Base-by-base conservation (phyloP, 768 basidiomycete species). In the Amanita polypyramis region DNA sequence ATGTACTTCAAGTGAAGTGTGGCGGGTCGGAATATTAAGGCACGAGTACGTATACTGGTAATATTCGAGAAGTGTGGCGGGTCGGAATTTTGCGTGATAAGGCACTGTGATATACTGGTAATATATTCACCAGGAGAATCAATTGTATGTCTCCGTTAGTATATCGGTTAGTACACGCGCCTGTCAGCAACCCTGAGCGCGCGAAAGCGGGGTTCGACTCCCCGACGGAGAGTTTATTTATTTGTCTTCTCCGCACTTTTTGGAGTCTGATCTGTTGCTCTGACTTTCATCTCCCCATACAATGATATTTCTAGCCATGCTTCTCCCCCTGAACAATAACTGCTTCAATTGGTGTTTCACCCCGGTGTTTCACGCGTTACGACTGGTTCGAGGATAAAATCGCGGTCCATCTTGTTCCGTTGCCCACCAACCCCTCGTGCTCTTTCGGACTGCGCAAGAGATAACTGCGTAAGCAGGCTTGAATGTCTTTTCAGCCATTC, bases 181-280 rank as follows among this genome's bases (percentile, higher is more conserved):
- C 45, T 47, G 45, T 47, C 45, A 47, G 0, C 19, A 4, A 5
- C n/a, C 11, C 23, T 30, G 45, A 3, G 23, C 45, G 45, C 45
- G 45, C 45, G 45, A 47, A 47, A 47, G 45, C 45, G 30, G 45
- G 45, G 45, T 47, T 47, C 45, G 45, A 47, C 45, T 47, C 45
- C 45, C 45, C 30, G 45, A 47, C 45, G 29, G 45, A 47, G 45
- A 47, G 45, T 23, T 43, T 30, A 9, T 35, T 46, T 20, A 38
- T 47, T 47, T 39, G n/a, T 39, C 10, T 9, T 30, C 38, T 14
- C 10, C 11, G 11, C 33, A 34, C 20, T 21, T 19, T 5, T n/a
- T n/a, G n/a, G n/a, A n/a, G n/a, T n/a, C n/a, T n/a, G n/a, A n/a
- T n/a, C n/a, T n/a, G 36, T 17, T 37, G 33, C 33, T 12, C 33